Conservation (phyloP, 164 flowering plant species). For the Vitis labrusca region DNA sequence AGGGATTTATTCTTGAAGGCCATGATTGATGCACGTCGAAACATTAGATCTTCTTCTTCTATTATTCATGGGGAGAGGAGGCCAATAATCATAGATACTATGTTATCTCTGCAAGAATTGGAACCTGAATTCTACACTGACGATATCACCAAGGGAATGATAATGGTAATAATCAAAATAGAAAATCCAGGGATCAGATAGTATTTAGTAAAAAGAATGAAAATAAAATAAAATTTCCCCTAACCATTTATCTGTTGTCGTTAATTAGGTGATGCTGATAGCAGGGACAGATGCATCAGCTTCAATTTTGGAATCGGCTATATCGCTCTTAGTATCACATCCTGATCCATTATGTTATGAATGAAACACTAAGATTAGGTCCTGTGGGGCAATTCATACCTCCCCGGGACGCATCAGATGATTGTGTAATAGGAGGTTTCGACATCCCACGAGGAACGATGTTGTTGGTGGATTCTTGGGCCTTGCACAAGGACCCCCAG, state of each 20-base stretch:
- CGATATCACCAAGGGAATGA: conserved; percentile 27
- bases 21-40: conserved; percentile 23
- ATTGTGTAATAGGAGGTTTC: conserved; percentile 2
- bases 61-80: neutral
- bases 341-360: conserved; percentile 20
- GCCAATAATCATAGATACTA: conserved; percentile 16
- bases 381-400: conserved; percentile 6
- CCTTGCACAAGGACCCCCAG: neutral
- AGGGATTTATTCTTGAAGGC: conserved; percentile 24
- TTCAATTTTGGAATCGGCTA: conserved; percentile 41
- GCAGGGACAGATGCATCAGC: conserved; percentile 54
- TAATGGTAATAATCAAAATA: conserved; percentile 19
- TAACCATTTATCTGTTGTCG: neutral
- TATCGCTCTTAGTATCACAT: conserved; percentile 44
- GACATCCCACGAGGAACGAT: neutral
- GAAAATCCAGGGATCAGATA: neutral
- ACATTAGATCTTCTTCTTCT: neutral
- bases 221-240: neutral
- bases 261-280: conserved; percentile 26
- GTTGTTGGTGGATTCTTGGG: neutral
- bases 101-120: conserved; percentile 29
- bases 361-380: conserved; percentile 8
- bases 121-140: conserved; percentile 39
- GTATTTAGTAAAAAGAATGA: neutral
- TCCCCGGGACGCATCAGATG: conserved; percentile 2